Percentiles rank a stretch among this genome's conserved stretches.
Conservation (phyloP, 2,329 filamentous ascomycete genomes). For the Paecilomyces sp. region DNA sequence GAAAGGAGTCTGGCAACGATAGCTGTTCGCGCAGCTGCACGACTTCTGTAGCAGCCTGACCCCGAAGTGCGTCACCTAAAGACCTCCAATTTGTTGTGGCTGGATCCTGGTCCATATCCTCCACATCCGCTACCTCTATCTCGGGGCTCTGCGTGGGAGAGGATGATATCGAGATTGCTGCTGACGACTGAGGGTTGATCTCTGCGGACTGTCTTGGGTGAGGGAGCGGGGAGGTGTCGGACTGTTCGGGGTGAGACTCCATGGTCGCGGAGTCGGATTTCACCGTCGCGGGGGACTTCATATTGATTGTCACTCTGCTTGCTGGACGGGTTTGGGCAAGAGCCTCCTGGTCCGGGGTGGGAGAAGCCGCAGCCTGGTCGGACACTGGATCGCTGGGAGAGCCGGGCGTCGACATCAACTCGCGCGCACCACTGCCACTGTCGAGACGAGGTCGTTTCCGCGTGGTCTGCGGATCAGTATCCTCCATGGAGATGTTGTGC, state of each 20-base stretch:
- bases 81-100: conserved; percentile 38
- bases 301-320: conserved; percentile 43
- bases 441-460: conserved; percentile 43
- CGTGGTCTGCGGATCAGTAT: conserved; percentile 28
- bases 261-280: conserved; percentile 9
- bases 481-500: conserved; percentile 33
- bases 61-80: conserved; percentile 26
- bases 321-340: conserved; percentile 27
- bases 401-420: conserved; percentile 25
- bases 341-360: conserved; percentile 21
- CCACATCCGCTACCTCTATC: conserved; percentile 43
- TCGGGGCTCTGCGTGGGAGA: conserved; percentile 39
- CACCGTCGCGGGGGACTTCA: conserved; percentile 27
- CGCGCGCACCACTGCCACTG: conserved; percentile 31
- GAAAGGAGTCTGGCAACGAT: conserved; percentile 30
- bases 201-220: conserved; percentile 8
- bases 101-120: conserved; percentile 43
- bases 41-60: conserved; percentile 21
- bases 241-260: conserved; percentile 9
- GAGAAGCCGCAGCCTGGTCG: conserved; percentile 17
- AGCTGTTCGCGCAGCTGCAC: conserved; percentile 27
- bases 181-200: conserved; percentile 14
- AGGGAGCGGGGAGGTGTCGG: conserved; percentile 7
- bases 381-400: conserved; percentile 10
- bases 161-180: conserved; percentile 35